Evolutionary conservation across 805 yeast species (phyloP).

Genomic region (Scheffersomyces stipitis): DNA sequence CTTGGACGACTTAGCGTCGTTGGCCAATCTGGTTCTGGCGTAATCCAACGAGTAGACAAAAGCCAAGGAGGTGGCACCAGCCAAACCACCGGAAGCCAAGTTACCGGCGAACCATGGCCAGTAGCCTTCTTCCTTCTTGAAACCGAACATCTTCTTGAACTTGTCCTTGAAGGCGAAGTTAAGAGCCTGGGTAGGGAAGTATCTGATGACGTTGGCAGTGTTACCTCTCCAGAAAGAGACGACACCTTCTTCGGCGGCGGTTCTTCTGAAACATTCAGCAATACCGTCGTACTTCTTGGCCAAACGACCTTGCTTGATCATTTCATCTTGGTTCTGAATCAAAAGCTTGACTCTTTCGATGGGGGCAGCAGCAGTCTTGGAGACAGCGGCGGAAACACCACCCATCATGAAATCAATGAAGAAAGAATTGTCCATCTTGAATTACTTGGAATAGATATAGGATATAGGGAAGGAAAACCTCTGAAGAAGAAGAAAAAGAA

Average conservation of each 20-base stretch:
- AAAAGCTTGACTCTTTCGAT: slow-evolving; percentile 95
- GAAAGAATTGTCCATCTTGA: slow-evolving; percentile 28
- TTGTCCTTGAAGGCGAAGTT: slow-evolving; percentile 98
- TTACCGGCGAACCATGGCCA: slow-evolving; percentile 95
- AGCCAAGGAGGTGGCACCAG: slow-evolving; percentile 93
- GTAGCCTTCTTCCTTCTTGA: slow-evolving; percentile 94
- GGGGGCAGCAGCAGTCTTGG: slow-evolving; percentile 97
- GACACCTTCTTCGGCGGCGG: slow-evolving; percentile 91
- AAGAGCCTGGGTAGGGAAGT: slow-evolving; percentile 99
- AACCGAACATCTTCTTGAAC: slow-evolving; percentile 93
- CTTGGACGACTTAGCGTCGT: slow-evolving; percentile 90
- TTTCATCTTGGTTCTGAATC: slow-evolving; percentile 97
- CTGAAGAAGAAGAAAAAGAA: no score
- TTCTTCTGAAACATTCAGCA: slow-evolving; percentile 89
- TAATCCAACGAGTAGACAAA: slow-evolving; percentile 96
- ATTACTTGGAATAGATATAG: no score
- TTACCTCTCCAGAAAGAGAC: slow-evolving; percentile 98
- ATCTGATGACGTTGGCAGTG: slow-evolving; percentile 98
- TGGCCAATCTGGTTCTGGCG: slow-evolving; percentile 99
- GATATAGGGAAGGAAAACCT: no score
- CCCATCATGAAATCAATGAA: slow-evolving; percentile 78
- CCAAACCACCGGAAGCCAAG: slow-evolving; percentile 98
- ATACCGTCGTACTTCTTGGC: slow-evolving; percentile 86
- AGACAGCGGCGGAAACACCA: slow-evolving; percentile 98
- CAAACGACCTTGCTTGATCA: slow-evolving; percentile 96